Evolutionary conservation across 208 protist genomes (phyloP).

Genomic region (Lotmaria passim): DNA sequence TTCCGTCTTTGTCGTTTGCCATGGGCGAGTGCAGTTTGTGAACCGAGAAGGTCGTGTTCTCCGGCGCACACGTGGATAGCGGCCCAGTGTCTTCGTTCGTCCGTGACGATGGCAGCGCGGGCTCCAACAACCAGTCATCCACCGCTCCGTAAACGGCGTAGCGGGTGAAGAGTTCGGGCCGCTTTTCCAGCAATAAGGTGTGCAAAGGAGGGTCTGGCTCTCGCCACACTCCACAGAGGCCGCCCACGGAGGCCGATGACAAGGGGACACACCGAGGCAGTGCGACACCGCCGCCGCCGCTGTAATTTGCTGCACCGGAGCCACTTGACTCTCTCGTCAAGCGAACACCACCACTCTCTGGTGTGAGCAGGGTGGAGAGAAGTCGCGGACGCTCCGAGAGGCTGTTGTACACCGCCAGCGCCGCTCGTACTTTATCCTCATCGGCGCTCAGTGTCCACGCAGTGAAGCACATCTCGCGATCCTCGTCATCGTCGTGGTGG

Average conservation of each 20-base stretch:
- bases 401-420: conserved; percentile 79
- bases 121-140: conserved; percentile 2
- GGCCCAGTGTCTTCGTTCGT: not conserved
- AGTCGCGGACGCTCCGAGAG: conserved; percentile 63
- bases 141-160: conserved; percentile 38
- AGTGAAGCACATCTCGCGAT: conserved; percentile 72
- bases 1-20: too few species aligned
- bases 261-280: too few species aligned
- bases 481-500: conserved; percentile 14
- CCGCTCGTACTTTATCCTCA: conserved; percentile 65
- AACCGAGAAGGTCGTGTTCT: not conserved
- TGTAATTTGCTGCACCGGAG: not conserved
- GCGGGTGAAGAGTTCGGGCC: conserved; percentile 44
- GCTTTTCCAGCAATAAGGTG: conserved; percentile 50
- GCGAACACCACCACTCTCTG: too few species aligned
- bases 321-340: too few species aligned
- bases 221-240: conserved; percentile 21
- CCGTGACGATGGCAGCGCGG: not conserved
- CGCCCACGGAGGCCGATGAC: too few species aligned
- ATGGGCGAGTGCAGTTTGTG: not conserved
- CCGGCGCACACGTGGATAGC: not conserved
- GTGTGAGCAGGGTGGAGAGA: conserved; percentile 46
- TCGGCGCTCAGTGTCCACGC: conserved; percentile 70
- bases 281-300: not conserved
- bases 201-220: conserved; percentile 39